Evolutionary conservation across 345 rosid genomes (phyloP).

Genomic region (Salix purpurea): DNA sequence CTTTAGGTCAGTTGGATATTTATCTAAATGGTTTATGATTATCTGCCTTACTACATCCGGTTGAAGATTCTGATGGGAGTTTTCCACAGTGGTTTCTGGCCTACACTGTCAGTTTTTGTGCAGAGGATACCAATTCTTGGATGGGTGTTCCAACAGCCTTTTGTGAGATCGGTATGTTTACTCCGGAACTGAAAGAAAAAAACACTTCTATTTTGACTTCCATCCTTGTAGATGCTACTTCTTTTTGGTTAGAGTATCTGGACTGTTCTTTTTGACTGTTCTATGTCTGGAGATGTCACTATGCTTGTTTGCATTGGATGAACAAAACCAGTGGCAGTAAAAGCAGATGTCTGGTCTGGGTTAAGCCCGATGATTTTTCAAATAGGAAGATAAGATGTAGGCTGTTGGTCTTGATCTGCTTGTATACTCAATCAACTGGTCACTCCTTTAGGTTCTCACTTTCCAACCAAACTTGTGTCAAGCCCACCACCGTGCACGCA

Average conservation of each 20-base stretch:
- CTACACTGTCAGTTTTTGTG: slow-evolving; percentile 77
- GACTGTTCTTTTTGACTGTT: not conserved
- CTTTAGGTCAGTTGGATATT: slow-evolving; percentile 55
- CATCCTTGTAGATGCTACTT: not conserved
- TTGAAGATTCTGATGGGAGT: slow-evolving; percentile 21
- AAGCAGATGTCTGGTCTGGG: too few species aligned
- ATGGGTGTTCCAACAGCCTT: slow-evolving; percentile 84
- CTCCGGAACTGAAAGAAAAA: not conserved
- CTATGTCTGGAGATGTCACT: not conserved
- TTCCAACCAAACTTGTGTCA: too few species aligned
- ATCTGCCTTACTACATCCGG: not conserved
- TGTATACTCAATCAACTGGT: too few species aligned
- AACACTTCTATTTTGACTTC: not conserved
- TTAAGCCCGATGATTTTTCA: too few species aligned
- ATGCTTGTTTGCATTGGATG: not conserved
- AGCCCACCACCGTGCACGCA: too few species aligned
- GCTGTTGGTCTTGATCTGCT: too few species aligned
- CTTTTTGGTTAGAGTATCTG: not conserved
- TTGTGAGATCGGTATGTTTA: slow-evolving; percentile 67
- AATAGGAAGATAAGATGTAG: too few species aligned
- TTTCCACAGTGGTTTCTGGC: slow-evolving; percentile 91
- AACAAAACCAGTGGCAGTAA: not conserved
- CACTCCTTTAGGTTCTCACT: too few species aligned
- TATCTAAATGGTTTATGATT: not conserved
- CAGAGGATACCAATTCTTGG: slow-evolving; percentile 96